phyloP scores from a whole-genome alignment of 2,329 filamentous ascomycete genomes.

The Cryphonectria carpinicola region DNA sequence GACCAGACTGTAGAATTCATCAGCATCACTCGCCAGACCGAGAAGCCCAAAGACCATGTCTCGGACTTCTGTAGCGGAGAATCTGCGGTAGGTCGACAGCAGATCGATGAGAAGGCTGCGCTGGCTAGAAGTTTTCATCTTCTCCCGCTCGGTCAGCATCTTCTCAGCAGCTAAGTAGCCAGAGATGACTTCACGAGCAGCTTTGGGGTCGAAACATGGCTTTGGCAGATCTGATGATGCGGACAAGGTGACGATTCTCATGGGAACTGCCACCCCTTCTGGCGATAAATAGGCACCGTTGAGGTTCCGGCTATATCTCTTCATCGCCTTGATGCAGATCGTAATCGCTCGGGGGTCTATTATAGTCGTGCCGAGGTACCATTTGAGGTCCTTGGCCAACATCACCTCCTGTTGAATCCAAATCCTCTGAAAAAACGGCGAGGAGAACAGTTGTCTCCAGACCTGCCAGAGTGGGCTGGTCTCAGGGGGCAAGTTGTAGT shows the following conservation, averaged over 20 bases:
- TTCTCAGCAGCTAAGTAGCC: neutral
- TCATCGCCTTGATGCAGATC: neutral
- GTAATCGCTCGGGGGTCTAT: neutral
- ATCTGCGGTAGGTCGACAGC: neutral
- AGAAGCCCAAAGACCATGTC: neutral
- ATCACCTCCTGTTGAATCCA: neutral
- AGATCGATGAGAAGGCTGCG: neutral
- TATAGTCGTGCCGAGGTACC: neutral
- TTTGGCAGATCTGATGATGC: no score
- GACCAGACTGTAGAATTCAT: neutral
- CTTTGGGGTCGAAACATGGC: no score
- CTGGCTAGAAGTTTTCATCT: neutral
- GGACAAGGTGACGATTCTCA: no score
- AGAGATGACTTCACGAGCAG: neutral
- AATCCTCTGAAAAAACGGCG: neutral
- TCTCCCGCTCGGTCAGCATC: neutral
- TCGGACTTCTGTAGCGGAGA: neutral
- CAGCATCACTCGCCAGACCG: neutral
- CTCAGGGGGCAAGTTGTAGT: neutral
- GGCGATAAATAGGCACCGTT: neutral
- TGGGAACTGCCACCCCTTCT: no score
- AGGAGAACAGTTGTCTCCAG: neutral
- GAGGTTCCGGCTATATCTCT: neutral
- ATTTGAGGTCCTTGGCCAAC: neutral
- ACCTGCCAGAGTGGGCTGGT: neutral